Evolutionary conservation across 106 monocot species (phyloP).

Genomic region (Dendrobium officinale): DNA sequence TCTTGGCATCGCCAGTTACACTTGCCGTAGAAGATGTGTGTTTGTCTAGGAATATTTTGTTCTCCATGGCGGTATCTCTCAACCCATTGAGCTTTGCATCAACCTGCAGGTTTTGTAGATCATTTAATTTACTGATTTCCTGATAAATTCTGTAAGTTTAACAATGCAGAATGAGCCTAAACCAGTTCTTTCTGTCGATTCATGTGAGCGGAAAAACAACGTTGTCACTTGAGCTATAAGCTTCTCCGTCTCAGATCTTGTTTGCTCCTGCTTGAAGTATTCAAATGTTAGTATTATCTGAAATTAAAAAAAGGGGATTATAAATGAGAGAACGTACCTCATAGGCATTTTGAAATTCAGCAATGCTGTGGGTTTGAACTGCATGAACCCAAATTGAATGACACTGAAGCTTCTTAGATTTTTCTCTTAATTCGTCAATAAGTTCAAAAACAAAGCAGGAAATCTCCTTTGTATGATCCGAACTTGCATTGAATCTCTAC

Average conservation of each 20-base stretch:
- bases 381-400: slow-evolving; percentile 46
- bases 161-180: background rate
- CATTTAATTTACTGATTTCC: background rate
- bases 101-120: slow-evolving; percentile 33
- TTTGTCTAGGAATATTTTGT: slow-evolving; percentile 46
- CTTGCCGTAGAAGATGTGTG: slow-evolving; percentile 26
- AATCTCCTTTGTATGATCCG: slow-evolving; percentile 45
- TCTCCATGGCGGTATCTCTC: slow-evolving; percentile 37
- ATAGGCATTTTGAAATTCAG: slow-evolving; percentile 69
- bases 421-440: slow-evolving; percentile 42
- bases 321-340: slow-evolving; percentile 39
- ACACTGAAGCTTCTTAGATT: slow-evolving; percentile 35
- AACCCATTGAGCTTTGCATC: slow-evolving; percentile 36
- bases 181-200: slow-evolving; percentile 74
- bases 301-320: background rate
- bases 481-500: slow-evolving; percentile 52
- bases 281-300: slow-evolving; percentile 12
- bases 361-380: slow-evolving; percentile 32
- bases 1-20: slow-evolving; percentile 58
- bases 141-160: background rate
- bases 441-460: slow-evolving; percentile 49
- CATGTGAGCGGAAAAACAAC: slow-evolving; percentile 59
- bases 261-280: slow-evolving; percentile 54
- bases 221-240: slow-evolving; percentile 56
- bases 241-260: slow-evolving; percentile 62